A percentile compares a stretch with the other conserved stretches of the same genome.
Evolutionary conservation across 2,329 filamentous ascomycete species (phyloP).

Genomic region (Aphanocladium album): DNA sequence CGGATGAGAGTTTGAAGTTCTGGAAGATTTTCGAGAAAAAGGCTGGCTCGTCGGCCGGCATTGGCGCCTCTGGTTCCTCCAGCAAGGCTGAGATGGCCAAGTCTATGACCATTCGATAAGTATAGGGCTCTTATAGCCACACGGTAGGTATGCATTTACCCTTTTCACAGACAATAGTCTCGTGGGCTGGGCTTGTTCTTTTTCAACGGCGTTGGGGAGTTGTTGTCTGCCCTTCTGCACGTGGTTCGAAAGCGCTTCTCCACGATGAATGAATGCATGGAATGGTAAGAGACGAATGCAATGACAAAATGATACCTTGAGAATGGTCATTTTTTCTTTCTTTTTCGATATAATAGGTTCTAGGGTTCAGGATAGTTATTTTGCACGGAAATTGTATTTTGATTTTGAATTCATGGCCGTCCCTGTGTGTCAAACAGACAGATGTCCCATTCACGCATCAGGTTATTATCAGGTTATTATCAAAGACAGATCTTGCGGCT

Average conservation of each 20-base stretch:
- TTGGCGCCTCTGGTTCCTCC: slow-evolving; percentile 61
- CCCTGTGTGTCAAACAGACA: neutral
- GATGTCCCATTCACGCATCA: neutral
- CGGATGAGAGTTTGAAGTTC: slow-evolving; percentile 97
- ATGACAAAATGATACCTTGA: slow-evolving; percentile 4
- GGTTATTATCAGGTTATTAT: too few relatives aligned
- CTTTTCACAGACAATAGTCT: slow-evolving; percentile 34
- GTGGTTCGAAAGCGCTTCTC: slow-evolving; percentile 48
- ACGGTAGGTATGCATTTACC: slow-evolving; percentile 43
- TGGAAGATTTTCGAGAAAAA: slow-evolving; percentile 99
- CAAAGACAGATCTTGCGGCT: too few relatives aligned
- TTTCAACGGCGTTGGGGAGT: slow-evolving; percentile 49
- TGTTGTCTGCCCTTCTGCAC: slow-evolving; percentile 35
- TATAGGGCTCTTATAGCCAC: slow-evolving; percentile 21
- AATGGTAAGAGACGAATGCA: slow-evolving; percentile 22
- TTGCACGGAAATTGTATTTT: slow-evolving; percentile 8
- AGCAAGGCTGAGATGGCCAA: slow-evolving; percentile 83
- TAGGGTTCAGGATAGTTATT: slow-evolving; percentile 11
- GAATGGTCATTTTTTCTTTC: slow-evolving; percentile 9
- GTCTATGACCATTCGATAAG: slow-evolving; percentile 88
- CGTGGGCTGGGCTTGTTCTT: slow-evolving; percentile 34
- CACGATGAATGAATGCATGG: slow-evolving; percentile 31
- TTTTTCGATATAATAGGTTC: slow-evolving; percentile 9
- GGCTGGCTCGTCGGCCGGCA: slow-evolving; percentile 63
- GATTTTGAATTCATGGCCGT: neutral